These are phyloP conservation scores for Sanguinoderma infundibulare DNA, from an alignment of 1,284 basidiomycete genomes.

Conservation along the genomic window DNA sequence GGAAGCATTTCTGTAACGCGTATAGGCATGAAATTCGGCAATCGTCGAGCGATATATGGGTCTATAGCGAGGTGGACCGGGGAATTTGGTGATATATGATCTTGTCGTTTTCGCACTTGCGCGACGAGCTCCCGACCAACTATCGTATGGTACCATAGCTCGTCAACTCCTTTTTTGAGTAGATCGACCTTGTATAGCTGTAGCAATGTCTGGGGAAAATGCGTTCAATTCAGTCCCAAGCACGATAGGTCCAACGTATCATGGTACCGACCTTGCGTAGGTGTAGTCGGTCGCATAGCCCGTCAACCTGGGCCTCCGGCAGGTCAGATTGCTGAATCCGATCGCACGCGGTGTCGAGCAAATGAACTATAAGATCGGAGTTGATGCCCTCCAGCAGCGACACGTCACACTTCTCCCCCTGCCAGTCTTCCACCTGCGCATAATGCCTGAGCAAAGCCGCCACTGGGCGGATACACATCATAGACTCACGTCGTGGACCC, in stretches of 20 bases:
- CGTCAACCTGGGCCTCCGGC: constrained; percentile 24
- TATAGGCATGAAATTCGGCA: constrained; percentile 79
- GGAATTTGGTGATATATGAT: constrained; percentile 48
- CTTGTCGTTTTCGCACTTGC: constrained; percentile 43
- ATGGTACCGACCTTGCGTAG: constrained; percentile 56
- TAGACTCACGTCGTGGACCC: constrained; percentile 74
- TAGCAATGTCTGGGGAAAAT: constrained; percentile 44
- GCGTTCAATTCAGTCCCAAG: background rate
- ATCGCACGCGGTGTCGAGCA: constrained; percentile 62
- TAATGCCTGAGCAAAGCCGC: constrained; percentile 15
- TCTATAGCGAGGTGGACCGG: constrained; percentile 66
- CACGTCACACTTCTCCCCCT: constrained; percentile 85
- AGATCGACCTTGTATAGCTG: constrained; percentile 54
- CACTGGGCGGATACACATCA: background rate
- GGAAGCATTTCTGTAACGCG: constrained; percentile 59
- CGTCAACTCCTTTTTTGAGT: constrained; percentile 38
- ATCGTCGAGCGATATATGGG: constrained; percentile 66
- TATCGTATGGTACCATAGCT: constrained; percentile 43
- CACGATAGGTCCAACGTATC: background rate
- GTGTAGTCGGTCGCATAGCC: constrained; percentile 55
- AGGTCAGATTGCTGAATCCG: constrained; percentile 48
- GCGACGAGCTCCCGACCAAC: constrained; percentile 48
- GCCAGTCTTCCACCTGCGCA: constrained; percentile 83
- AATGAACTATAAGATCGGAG: constrained; percentile 58
- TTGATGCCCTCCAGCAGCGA: constrained; percentile 75